These are phyloP conservation scores for Forsythia suspensa DNA, from an alignment of 257 asterid species.

Conservation along the genomic window DNA sequence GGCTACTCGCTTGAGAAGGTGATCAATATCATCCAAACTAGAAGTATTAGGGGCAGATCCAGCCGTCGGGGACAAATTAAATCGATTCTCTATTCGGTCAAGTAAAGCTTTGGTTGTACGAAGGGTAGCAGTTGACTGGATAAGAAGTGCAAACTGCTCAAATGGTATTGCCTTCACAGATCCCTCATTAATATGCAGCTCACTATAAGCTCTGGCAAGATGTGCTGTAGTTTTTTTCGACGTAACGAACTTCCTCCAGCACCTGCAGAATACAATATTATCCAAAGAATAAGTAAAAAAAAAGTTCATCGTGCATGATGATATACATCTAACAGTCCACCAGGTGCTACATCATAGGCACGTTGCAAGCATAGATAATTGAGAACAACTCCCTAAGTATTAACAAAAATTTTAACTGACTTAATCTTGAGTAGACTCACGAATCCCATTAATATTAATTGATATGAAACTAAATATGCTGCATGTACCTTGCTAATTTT, in stretches of 20 bases:
- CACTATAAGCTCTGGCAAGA: slow-evolving; percentile 63
- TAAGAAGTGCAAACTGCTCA: slow-evolving; percentile 75
- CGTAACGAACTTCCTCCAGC: slow-evolving; percentile 65
- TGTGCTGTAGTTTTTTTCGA: slow-evolving; percentile 53
- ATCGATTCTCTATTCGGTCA: slow-evolving; percentile 77
- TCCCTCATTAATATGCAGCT: slow-evolving; percentile 59
- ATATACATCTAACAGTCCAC: background rate
- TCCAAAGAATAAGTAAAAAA: background rate
- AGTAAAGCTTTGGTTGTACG: slow-evolving; percentile 66
- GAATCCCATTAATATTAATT: background rate
- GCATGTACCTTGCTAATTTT: slow-evolving; percentile 68
- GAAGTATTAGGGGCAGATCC: slow-evolving; percentile 38
- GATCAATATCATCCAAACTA: slow-evolving; percentile 73
- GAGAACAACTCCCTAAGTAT: too few species aligned
- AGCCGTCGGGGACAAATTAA: slow-evolving; percentile 41
- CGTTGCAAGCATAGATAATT: too few species aligned
- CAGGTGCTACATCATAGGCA: too few species aligned
- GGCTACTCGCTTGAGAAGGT: slow-evolving; percentile 87
- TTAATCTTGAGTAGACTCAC: background rate
- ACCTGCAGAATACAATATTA: slow-evolving; percentile 40
- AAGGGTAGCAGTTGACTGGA: slow-evolving; percentile 69
- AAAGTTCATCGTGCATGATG: background rate
- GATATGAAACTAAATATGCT: background rate
- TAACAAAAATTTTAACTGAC: too few species aligned
- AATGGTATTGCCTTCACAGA: slow-evolving; percentile 81